phyloP scores from a whole-genome alignment of 495 filamentous ascomycete genomes.

The Aspergillus diversus region DNA sequence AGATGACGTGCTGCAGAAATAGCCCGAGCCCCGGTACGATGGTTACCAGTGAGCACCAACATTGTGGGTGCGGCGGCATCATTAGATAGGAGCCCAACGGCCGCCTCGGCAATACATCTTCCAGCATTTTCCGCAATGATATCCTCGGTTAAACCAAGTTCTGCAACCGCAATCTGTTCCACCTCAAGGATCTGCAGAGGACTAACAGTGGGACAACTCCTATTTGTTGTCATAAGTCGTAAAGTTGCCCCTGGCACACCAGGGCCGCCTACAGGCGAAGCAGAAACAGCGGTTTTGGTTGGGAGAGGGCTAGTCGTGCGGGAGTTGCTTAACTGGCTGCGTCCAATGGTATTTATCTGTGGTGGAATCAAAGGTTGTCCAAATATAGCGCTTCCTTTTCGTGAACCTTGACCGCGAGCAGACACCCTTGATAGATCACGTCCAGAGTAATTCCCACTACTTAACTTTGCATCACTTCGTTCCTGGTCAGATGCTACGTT shows the following conservation, averaged over 20 bases:
- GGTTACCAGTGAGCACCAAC: constrained; percentile 84
- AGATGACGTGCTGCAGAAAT: constrained; percentile 87
- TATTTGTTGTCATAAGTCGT: constrained; percentile 61
- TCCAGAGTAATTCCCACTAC: constrained; percentile 58
- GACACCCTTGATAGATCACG: constrained; percentile 57
- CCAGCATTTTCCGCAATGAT: constrained; percentile 91
- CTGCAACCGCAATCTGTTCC: constrained; percentile 81
- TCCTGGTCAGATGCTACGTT: constrained; percentile 64
- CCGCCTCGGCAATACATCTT: constrained; percentile 82
- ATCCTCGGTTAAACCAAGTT: constrained; percentile 83
- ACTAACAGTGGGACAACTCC: constrained; percentile 77
- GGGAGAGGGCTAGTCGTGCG: constrained; percentile 50
- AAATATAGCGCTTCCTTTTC: constrained; percentile 62
- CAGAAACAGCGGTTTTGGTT: constrained; percentile 37
- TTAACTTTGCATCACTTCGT: constrained; percentile 57
- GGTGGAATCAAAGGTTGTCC: constrained; percentile 40
- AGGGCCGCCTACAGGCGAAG: constrained; percentile 42
- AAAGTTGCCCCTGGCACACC: constrained; percentile 42
- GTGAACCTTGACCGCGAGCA: constrained; percentile 54
- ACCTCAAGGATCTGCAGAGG: constrained; percentile 87
- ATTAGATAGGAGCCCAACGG: constrained; percentile 59
- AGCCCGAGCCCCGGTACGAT: constrained; percentile 80
- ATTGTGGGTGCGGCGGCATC: constrained; percentile 63
- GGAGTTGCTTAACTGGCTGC: constrained; percentile 43
- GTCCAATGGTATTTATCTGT: constrained; percentile 41